These are phyloP conservation scores for Juncus effusus DNA, from an alignment of 176 grass and related monocot species.

Conservation along the genomic window DNA sequence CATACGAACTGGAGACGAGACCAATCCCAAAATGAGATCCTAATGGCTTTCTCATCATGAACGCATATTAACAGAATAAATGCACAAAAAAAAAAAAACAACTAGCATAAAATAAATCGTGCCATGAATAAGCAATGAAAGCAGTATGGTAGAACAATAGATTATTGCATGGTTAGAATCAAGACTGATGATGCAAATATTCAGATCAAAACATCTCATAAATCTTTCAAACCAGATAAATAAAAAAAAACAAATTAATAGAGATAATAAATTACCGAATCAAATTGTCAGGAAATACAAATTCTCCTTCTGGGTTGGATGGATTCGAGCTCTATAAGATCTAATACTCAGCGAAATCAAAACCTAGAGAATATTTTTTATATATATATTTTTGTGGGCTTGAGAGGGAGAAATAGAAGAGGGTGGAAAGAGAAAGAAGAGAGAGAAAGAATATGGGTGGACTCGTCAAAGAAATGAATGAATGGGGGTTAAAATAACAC, in stretches of 20 bases:
- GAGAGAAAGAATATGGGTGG: conserved; percentile 26
- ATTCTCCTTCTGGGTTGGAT: conserved; percentile 4
- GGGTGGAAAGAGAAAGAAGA: background rate
- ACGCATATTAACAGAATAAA: too few species aligned
- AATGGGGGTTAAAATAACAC: conserved; percentile 11
- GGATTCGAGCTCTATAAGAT: conserved; percentile 6
- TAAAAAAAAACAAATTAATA: conserved; percentile 17
- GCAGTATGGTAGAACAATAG: too few species aligned
- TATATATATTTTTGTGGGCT: background rate
- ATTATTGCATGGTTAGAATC: too few species aligned
- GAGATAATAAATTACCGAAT: conserved; percentile 6
- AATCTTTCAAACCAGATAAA: conserved; percentile 3
- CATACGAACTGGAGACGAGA: background rate
- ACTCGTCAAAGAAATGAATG: conserved; percentile 26
- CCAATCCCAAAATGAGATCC: conserved; percentile 15
- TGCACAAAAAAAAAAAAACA: too few species aligned
- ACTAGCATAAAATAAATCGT: too few species aligned
- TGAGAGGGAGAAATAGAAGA: background rate
- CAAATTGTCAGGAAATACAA: background rate
- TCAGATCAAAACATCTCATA: conserved; percentile 1
- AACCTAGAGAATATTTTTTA: background rate
- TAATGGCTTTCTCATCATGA: too few species aligned
- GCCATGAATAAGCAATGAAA: too few species aligned
- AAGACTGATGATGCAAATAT: too few species aligned
- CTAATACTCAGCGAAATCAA: background rate